These are phyloP conservation scores for Sarocladium strictum DNA, from an alignment of 2,329 filamentous ascomycete species.

Conservation along the genomic window DNA sequence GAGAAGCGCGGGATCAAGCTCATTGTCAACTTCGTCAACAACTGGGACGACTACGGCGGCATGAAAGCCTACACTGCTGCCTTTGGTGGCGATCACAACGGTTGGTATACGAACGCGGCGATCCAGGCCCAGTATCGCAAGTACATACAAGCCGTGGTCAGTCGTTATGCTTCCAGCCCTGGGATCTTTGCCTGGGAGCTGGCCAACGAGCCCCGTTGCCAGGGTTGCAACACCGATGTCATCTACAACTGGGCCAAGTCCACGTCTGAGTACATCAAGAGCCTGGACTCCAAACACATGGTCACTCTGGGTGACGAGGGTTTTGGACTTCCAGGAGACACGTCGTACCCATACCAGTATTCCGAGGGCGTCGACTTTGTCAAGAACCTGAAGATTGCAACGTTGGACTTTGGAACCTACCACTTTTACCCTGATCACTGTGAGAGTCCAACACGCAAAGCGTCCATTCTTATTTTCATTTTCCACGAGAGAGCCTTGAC, in stretches of 20 bases:
- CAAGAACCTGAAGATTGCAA: constrained; percentile 29
- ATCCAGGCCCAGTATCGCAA: constrained; percentile 46
- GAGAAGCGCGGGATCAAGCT: constrained; percentile 55
- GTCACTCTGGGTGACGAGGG: constrained; percentile 56
- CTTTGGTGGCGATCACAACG: constrained; percentile 44
- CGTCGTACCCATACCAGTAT: constrained; percentile 44
- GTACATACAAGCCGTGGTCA: constrained; percentile 40
- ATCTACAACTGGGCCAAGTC: constrained; percentile 53
- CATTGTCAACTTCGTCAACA: constrained; percentile 61
- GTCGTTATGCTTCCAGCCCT: constrained; percentile 36
- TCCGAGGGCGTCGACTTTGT: constrained; percentile 26
- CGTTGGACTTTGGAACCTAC: constrained; percentile 41
- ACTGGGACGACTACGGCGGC: constrained; percentile 64
- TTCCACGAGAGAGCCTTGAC: no score
- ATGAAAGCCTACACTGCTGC: constrained; percentile 52
- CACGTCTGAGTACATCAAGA: constrained; percentile 56
- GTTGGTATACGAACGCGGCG: constrained; percentile 46
- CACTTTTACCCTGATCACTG: constrained; percentile 25
- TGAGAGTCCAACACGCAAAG: no score
- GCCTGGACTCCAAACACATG: constrained; percentile 53
- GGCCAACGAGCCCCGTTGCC: constrained; percentile 53
- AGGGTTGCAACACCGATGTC: constrained; percentile 50
- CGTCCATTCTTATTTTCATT: no score
- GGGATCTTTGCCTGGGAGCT: constrained; percentile 48
- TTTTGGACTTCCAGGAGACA: constrained; percentile 41